Percentiles rank a stretch among this genome's conserved stretches.
phyloP scores from a whole-genome alignment of 1,284 basidiomycete genomes.

The Puccinia hordei region DNA sequence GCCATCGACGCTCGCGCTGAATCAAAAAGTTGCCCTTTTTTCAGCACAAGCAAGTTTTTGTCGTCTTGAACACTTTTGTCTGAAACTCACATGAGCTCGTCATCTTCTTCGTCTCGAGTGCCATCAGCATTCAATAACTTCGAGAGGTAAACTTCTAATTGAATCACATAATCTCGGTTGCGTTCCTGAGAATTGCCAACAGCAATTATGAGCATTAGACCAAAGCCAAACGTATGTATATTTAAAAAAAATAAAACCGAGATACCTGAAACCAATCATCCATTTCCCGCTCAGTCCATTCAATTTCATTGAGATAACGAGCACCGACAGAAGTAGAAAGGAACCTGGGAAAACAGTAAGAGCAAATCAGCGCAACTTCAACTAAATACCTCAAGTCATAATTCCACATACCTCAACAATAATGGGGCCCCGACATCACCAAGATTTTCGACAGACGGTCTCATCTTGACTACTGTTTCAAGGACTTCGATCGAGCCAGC shows the following conservation, averaged over 20 bases:
- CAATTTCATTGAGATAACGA: constrained; percentile 82
- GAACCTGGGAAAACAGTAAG: constrained; percentile 68
- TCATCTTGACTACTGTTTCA: constrained; percentile 88
- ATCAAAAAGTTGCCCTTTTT: not conserved
- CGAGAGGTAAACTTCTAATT: constrained; percentile 81
- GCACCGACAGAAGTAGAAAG: constrained; percentile 93
- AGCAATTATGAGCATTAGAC: constrained; percentile 11
- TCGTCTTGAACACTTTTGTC: not conserved
- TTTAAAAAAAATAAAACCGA: constrained; percentile 26
- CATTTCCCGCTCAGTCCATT: constrained; percentile 91
- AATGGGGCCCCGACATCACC: constrained; percentile 88
- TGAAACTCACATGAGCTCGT: constrained; percentile 61
- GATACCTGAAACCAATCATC: constrained; percentile 90
- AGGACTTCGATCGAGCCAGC: constrained; percentile 73
- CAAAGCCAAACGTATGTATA: not conserved
- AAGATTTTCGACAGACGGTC: constrained; percentile 90
- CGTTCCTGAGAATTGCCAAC: constrained; percentile 66
- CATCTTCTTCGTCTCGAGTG: constrained; percentile 66
- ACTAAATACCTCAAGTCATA: not conserved
- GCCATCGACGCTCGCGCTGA: constrained; percentile 68
- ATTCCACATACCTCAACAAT: constrained; percentile 70
- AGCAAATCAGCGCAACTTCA: not conserved
- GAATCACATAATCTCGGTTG: constrained; percentile 80
- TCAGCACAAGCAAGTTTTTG: constrained; percentile 4
- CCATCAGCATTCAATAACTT: constrained; percentile 69